Conservation (phyloP, 371 early-diverging fungal genomes). For the Fennellomyces sp. region DNA sequence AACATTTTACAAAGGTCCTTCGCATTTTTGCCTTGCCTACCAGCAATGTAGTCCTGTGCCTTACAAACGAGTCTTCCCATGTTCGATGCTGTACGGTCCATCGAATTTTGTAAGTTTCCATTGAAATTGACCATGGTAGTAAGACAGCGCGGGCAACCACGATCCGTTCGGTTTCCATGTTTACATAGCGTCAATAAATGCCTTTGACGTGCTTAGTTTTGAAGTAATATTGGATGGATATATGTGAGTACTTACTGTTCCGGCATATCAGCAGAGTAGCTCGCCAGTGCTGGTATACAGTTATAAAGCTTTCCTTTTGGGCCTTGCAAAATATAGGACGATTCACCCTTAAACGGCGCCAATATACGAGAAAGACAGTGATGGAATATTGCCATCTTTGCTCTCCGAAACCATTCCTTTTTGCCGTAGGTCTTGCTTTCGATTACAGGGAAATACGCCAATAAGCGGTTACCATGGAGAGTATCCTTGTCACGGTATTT, state of each 20-base stretch:
- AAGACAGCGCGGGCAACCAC: neutral
- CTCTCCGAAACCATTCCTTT: neutral
- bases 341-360: neutral
- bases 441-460: slow-evolving; percentile 2
- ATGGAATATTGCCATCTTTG: neutral
- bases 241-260: slow-evolving; percentile 12
- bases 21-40: too few relatives aligned
- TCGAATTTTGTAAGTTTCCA: neutral
- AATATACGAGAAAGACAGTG: neutral
- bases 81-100: neutral
- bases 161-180: neutral
- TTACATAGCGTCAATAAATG: slow-evolving; percentile 3
- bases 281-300: slow-evolving; percentile 1
- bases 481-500: neutral
- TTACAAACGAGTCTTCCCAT: too few relatives aligned
- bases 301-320: slow-evolving; percentile 2
- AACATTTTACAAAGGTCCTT: too few relatives aligned
- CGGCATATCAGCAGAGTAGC: neutral
- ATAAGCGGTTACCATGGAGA: neutral
- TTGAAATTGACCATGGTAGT: too few relatives aligned
- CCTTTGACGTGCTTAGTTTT: neutral
- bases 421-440: neutral
- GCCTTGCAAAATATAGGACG: neutral
- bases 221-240: neutral
- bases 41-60: too few relatives aligned